Evolutionary conservation across 108 stramenopile genomes (phyloP).

Genomic region (Nitzschia inconspicua): DNA sequence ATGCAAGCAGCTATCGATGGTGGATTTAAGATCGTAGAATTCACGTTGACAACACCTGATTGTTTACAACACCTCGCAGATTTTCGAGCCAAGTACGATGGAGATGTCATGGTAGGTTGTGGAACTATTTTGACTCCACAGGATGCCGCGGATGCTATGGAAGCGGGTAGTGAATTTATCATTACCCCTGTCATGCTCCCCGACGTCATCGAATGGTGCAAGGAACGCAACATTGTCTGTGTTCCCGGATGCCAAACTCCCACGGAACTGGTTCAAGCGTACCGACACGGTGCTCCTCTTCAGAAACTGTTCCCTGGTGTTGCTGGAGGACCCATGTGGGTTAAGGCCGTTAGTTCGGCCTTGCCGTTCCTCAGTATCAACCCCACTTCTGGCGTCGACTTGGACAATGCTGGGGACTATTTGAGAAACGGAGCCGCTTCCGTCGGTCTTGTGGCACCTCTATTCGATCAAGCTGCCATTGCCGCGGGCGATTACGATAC

Average conservation of each 20-base stretch:
- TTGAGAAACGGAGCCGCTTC: constrained; percentile 70
- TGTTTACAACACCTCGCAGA: constrained; percentile 67
- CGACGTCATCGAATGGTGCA: constrained; percentile 80
- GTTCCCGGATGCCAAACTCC: constrained; percentile 88
- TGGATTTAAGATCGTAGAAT: constrained; percentile 84
- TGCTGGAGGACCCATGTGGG: constrained; percentile 78
- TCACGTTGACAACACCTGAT: constrained; percentile 84
- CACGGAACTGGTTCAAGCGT: constrained; percentile 72
- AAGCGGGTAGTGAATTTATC: constrained; percentile 82
- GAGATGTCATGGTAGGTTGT: constrained; percentile 84
- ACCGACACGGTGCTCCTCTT: constrained; percentile 73
- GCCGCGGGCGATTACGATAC: constrained; percentile 66
- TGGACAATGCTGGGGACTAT: constrained; percentile 82
- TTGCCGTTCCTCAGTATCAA: constrained; percentile 76
- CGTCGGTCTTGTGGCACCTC: constrained; percentile 81
- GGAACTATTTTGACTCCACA: constrained; percentile 71
- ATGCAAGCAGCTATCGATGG: constrained; percentile 89
- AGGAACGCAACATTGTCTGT: constrained; percentile 68
- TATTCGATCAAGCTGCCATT: constrained; percentile 78
- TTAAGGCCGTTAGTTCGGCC: constrained; percentile 80
- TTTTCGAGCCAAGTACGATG: constrained; percentile 80
- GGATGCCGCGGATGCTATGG: constrained; percentile 72
- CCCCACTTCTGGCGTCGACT: constrained; percentile 78
- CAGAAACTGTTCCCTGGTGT: constrained; percentile 89
- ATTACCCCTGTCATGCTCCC: constrained; percentile 86